Evolutionary conservation across 768 basidiomycete species (phyloP).

Genomic region (Asterophora parasitica): DNA sequence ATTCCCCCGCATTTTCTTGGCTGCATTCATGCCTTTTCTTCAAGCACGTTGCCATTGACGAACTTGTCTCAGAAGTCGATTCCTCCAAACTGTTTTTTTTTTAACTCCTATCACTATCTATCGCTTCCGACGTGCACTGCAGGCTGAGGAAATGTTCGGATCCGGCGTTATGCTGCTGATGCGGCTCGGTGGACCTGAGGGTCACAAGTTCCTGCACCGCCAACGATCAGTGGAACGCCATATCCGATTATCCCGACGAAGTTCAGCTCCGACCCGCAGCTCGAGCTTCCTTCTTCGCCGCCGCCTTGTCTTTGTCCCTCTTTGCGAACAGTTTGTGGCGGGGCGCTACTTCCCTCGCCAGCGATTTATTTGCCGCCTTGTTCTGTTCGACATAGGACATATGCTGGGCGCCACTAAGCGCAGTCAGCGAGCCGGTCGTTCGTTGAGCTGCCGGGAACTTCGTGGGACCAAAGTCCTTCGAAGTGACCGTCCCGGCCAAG

Average conservation of each 20-base stretch:
- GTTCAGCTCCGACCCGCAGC: slow-evolving; percentile 17
- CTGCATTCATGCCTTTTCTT: not conserved
- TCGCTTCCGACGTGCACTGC: not conserved
- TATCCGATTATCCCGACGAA: slow-evolving; percentile 17
- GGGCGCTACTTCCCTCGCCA: slow-evolving; percentile 49
- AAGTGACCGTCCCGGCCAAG: slow-evolving; percentile 79
- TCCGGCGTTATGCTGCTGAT: no score
- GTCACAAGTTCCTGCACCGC: slow-evolving; percentile 4
- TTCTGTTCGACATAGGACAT: slow-evolving; percentile 94
- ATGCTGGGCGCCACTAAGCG: slow-evolving; percentile 83
- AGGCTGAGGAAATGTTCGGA: no score
- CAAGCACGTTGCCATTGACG: not conserved
- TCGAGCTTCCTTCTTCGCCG: slow-evolving; percentile 41
- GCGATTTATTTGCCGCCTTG: slow-evolving; percentile 82
- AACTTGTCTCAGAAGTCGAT: slow-evolving; percentile 13
- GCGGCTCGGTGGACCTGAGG: slow-evolving; percentile 2
- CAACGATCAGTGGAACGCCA: slow-evolving; percentile 8
- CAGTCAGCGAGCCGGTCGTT: slow-evolving; percentile 76
- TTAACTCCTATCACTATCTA: slow-evolving; percentile 11
- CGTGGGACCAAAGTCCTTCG: slow-evolving; percentile 79
- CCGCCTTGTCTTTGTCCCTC: slow-evolving; percentile 72
- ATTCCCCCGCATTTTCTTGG: not conserved
- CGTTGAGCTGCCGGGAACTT: slow-evolving; percentile 68
- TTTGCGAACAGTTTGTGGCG: slow-evolving; percentile 81
- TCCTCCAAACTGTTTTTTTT: not conserved